Base-by-base conservation (phyloP, 192 early-diverging fungal species). In the Rhizoclosmatium globosum region DNA sequence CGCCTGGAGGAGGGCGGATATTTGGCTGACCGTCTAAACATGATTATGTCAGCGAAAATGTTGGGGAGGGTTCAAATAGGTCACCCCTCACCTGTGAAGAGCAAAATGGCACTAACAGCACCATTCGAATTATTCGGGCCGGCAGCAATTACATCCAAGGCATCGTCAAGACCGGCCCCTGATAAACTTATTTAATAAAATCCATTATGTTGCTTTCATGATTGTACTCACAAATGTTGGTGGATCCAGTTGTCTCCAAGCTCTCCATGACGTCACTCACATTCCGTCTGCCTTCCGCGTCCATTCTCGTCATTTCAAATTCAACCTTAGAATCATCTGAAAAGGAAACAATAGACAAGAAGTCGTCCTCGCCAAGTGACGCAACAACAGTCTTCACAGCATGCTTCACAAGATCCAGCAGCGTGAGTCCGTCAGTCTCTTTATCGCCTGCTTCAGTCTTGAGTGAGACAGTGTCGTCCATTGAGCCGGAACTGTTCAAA, bases 391-490 rank as follows among this genome's bases (percentile, higher is more conserved):
- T 84, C 21, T 71, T 60, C 23, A 84, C 71, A 45, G 83, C 73
- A 69, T 84, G 83, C 53, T 82, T 82, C 44, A 84, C 81, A 47
- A 84, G 50, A 50, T 84, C 83, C 9, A 84, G 77, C 9, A 75
- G 38, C 1, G 79, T 53, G n/a, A 84, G 60, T 4, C 81, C 83
- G 45, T 64, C 47, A n/a, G 13, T n/a, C 57, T 84, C 83, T 15
- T 15, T 73, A 15, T n/a, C 44, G 19, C 68, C 71, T 31, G 21
- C 50, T n/a, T 9, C 50, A 23, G 57, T 48, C 3, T 11, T 53
- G 7, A 13, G 46, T 15, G 17, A 17, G 62, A 83, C 50, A 7
- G 46, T 39, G 41, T 62, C 46, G 21, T 62, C 80, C 83, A 84
- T 84, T 38, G 80, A 82, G 3, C 81, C 77, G 23, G 76, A 76